Evolutionary conservation across 1,139 yeast species (phyloP).

Genomic region (Casaregolazyma lundiana): DNA sequence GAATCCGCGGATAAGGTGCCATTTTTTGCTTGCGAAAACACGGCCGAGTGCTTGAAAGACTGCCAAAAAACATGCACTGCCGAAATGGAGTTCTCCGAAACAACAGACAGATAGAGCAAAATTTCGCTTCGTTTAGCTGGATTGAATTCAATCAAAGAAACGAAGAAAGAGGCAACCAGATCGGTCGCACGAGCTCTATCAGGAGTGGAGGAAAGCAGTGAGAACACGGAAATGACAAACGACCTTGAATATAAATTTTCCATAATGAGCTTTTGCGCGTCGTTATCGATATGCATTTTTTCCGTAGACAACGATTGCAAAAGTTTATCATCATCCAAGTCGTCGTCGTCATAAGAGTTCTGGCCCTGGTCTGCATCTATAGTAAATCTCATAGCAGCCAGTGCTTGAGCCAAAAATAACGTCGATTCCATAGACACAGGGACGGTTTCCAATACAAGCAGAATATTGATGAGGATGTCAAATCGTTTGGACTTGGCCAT

Average conservation of each 20-base stretch:
- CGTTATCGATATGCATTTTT: neutral
- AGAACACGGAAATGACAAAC: conserved; percentile 13
- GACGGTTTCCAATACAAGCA: neutral
- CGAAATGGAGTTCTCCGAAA: conserved; percentile 19
- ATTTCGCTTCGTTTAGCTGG: conserved; percentile 26
- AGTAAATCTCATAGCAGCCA: conserved; percentile 5
- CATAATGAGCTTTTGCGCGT: conserved; percentile 5
- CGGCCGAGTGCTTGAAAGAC: conserved; percentile 17
- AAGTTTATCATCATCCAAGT: conserved; percentile 6
- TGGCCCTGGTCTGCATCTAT: neutral
- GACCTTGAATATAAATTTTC: conserved; percentile 12
- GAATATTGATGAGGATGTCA: conserved; percentile 4
- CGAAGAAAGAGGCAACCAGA: conserved; percentile 21
- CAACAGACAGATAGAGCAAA: conserved; percentile 26
- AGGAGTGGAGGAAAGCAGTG: conserved; percentile 5
- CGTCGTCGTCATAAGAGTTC: conserved; percentile 1
- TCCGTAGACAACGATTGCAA: neutral
- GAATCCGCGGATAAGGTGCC: conserved; percentile 10
- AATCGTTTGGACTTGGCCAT: neutral
- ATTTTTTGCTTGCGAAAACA: conserved; percentile 12
- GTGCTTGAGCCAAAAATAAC: neutral
- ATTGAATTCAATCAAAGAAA: conserved; percentile 21
- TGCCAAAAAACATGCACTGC: conserved; percentile 25
- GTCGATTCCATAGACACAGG: neutral
- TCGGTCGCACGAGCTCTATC: conserved; percentile 9